Evolutionary conservation across 345 rosid genomes (phyloP).

Genomic region (Carallia pectinifolia): DNA sequence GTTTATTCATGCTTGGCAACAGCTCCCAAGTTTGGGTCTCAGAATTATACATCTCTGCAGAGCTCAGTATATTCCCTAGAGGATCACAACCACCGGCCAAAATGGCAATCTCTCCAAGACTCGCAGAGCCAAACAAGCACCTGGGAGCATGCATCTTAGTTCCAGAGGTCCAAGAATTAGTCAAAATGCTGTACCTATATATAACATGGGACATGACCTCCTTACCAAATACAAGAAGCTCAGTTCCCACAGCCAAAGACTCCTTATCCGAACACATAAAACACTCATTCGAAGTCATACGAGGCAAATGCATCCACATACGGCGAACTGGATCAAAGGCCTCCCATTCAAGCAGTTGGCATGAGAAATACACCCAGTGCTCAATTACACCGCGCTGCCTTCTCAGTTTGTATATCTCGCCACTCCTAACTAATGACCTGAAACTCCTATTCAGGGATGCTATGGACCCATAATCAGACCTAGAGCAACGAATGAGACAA

Average conservation of each 20-base stretch:
- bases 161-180: slow-evolving; percentile 79
- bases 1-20: slow-evolving; percentile 73
- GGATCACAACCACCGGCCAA: slow-evolving; percentile 88
- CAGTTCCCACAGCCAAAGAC: slow-evolving; percentile 93
- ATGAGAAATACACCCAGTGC: slow-evolving; percentile 92
- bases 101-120: slow-evolving; percentile 78
- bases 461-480: slow-evolving; percentile 76
- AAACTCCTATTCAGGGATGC: slow-evolving; percentile 65
- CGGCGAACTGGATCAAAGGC: slow-evolving; percentile 72
- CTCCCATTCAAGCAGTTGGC: slow-evolving; percentile 83
- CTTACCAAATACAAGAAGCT: slow-evolving; percentile 82
- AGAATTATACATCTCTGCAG: slow-evolving; percentile 85
- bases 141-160: slow-evolving; percentile 74
- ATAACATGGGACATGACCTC: slow-evolving; percentile 65
- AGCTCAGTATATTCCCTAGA: slow-evolving; percentile 52
- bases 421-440: slow-evolving; percentile 61
- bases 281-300: slow-evolving; percentile 65
- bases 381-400: slow-evolving; percentile 52
- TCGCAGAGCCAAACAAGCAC: slow-evolving; percentile 94
- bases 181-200: slow-evolving; percentile 76
- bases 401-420: slow-evolving; percentile 71
- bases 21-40: slow-evolving; percentile 63
- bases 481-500: slow-evolving; percentile 69
- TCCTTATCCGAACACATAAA: slow-evolving; percentile 79
- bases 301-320: slow-evolving; percentile 83